A percentile compares a stretch with the other conserved stretches of the same genome.
These are phyloP conservation scores for Viridothelium virens DNA, from an alignment of 495 filamentous ascomycete species.

Conservation along the genomic window DNA sequence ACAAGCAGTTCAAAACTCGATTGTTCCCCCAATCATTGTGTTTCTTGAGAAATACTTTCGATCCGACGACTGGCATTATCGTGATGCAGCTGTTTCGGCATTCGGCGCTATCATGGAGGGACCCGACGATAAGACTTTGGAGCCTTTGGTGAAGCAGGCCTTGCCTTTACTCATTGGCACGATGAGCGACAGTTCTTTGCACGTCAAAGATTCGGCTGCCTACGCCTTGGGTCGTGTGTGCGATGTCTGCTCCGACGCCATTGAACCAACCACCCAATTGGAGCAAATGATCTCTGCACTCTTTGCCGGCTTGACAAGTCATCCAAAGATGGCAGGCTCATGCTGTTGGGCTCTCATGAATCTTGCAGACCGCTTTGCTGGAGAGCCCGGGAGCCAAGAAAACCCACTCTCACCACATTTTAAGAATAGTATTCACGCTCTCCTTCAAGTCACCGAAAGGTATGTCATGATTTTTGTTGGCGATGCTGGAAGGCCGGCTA, in stretches of 20 bases:
- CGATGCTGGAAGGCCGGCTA: conserved; percentile 4
- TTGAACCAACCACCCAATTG: conserved; percentile 75
- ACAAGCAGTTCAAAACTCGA: conserved; percentile 72
- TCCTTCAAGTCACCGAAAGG: conserved; percentile 79
- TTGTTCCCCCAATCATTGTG: conserved; percentile 72
- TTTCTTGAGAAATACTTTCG: conserved; percentile 92
- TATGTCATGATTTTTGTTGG: conserved; percentile 21
- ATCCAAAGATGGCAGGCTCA: conserved; percentile 91
- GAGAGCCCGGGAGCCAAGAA: conserved; percentile 63
- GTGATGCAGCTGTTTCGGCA: conserved; percentile 94
- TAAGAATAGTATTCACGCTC: conserved; percentile 77
- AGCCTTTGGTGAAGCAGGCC: conserved; percentile 89
- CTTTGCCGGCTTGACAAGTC: conserved; percentile 84
- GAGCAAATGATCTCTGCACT: conserved; percentile 74
- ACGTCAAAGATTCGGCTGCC: conserved; percentile 94
- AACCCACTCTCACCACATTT: conserved; percentile 90
- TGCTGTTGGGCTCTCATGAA: conserved; percentile 99
- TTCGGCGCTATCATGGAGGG: conserved; percentile 99
- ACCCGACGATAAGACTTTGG: conserved; percentile 78
- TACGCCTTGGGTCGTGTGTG: conserved; percentile 95
- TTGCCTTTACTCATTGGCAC: conserved; percentile 82
- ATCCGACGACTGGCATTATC: conserved; percentile 79
- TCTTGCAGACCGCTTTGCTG: conserved; percentile 86
- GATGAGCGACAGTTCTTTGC: conserved; percentile 86
- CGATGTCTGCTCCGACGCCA: conserved; percentile 77